Conservation (phyloP, 129 eudicot genomes). For the Tagetes erecta region DNA sequence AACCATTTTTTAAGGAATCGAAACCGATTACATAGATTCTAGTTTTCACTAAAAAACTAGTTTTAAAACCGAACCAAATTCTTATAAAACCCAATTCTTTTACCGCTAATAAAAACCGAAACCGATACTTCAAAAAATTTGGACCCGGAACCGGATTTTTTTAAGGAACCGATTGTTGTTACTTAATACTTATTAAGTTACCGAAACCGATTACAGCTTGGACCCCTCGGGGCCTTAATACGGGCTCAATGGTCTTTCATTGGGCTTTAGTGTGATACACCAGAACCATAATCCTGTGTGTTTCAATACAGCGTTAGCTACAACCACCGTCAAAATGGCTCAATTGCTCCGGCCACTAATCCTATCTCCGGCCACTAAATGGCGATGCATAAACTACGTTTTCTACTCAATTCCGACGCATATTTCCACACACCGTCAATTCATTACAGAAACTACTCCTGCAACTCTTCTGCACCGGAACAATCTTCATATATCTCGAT, state of each 20-base stretch:
- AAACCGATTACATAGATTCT: too few relatives aligned
- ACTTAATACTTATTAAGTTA: too few relatives aligned
- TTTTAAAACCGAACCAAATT: too few relatives aligned
- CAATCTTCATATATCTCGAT: constrained; percentile 32
- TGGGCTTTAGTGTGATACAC: neutral
- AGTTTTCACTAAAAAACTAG: too few relatives aligned
- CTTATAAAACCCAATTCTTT: too few relatives aligned
- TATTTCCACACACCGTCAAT: constrained; percentile 8
- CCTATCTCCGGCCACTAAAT: constrained; percentile 40
- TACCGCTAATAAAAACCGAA: too few relatives aligned
- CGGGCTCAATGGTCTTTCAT: neutral
- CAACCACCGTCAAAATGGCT: constrained; percentile 38
- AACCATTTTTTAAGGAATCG: too few relatives aligned
- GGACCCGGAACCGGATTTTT: too few relatives aligned
- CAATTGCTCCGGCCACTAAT: constrained; percentile 50
- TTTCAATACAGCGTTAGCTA: constrained; percentile 8
- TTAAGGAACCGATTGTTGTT: too few relatives aligned
- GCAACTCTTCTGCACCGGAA: constrained; percentile 20
- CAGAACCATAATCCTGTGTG: neutral
- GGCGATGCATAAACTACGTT: constrained; percentile 33
- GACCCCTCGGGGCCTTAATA: too few relatives aligned
- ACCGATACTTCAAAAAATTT: too few relatives aligned
- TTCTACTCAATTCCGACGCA: constrained; percentile 25
- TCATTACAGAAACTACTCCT: constrained; percentile 20
- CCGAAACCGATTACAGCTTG: too few relatives aligned